phyloP scores from a whole-genome alignment of 2,329 filamentous ascomycete species.

The Trichoderma atrobrunneum region DNA sequence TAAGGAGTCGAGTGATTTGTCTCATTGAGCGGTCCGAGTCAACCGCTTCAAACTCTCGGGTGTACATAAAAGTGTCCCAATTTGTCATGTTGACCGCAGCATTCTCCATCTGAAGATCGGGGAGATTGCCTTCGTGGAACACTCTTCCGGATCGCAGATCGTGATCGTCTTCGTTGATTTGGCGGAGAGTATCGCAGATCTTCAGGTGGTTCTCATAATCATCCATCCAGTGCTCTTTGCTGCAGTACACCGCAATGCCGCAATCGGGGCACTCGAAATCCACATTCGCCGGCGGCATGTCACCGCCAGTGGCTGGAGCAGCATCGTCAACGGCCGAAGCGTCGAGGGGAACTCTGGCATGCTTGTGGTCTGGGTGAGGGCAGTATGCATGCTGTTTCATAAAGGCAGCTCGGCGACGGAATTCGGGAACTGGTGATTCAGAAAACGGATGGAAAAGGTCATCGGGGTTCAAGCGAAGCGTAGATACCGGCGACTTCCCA shows the following conservation, averaged over 20 bases:
- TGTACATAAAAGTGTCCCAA: conserved; percentile 97
- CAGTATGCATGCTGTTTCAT: conserved; percentile 94
- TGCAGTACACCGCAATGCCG: conserved; percentile 90
- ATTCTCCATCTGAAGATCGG: conserved; percentile 85
- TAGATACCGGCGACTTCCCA: conserved; percentile 27
- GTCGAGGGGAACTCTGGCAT: conserved; percentile 65
- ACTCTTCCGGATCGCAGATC: conserved; percentile 85
- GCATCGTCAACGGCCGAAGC: conserved; percentile 61
- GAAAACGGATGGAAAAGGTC: conserved; percentile 94
- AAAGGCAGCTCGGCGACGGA: conserved; percentile 81
- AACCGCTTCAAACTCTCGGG: conserved; percentile 84
- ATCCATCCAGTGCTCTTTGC: conserved; percentile 90
- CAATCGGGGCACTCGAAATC: conserved; percentile 96
- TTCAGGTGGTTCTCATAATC: conserved; percentile 92
- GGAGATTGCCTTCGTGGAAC: conserved; percentile 93
- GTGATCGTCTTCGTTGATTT: conserved; percentile 98
- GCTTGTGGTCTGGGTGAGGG: conserved; percentile 82
- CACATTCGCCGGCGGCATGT: conserved; percentile 73
- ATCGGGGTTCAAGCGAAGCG: conserved; percentile 57
- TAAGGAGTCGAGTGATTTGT: conserved; percentile 88
- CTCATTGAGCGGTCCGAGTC: conserved; percentile 88
- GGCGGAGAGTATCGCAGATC: conserved; percentile 83
- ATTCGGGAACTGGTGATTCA: conserved; percentile 81
- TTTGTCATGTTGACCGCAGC: conserved; percentile 95
- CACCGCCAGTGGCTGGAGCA: conserved; percentile 53